A percentile compares a stretch with the other conserved stretches of the same genome.
phyloP scores from a whole-genome alignment of 2,329 filamentous ascomycete genomes.

The Lecanicillium sp. region DNA sequence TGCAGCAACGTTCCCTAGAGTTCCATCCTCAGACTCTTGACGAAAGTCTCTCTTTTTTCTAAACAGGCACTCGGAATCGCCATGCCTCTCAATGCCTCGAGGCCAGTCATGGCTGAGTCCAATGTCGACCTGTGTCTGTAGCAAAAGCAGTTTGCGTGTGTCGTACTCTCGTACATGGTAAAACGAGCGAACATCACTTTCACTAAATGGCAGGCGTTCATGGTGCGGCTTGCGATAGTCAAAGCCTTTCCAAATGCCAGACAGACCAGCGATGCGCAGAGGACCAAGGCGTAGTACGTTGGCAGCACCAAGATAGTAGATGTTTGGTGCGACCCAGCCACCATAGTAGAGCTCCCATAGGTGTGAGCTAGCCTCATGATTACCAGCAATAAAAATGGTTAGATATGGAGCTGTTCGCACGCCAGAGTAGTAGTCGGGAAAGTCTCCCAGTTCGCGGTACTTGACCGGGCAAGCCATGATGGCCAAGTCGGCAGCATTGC shows the following conservation, averaged over 20 bases:
- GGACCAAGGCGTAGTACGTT: constrained; percentile 80
- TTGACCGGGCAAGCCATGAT: constrained; percentile 86
- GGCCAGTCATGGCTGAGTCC: constrained; percentile 97
- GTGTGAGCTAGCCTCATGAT: constrained; percentile 89
- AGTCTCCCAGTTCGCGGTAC: constrained; percentile 83
- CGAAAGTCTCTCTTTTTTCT: constrained; percentile 65
- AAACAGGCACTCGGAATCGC: constrained; percentile 62
- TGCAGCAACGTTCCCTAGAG: constrained; percentile 72
- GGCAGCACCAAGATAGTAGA: constrained; percentile 92
- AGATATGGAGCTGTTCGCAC: constrained; percentile 69
- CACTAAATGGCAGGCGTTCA: constrained; percentile 78
- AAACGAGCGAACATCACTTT: constrained; percentile 67
- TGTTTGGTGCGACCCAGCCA: constrained; percentile 93
- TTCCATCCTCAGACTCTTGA: constrained; percentile 65
- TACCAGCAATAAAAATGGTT: constrained; percentile 88
- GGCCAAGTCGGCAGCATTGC: constrained; percentile 79
- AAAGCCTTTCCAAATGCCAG: constrained; percentile 89
- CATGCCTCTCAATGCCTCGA: constrained; percentile 68
- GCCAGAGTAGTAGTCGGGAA: constrained; percentile 89
- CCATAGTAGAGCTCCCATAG: constrained; percentile 92
- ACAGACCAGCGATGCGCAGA: constrained; percentile 79
- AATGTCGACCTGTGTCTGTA: constrained; percentile 83
- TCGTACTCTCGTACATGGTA: constrained; percentile 90
- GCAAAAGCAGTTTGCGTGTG: constrained; percentile 75
- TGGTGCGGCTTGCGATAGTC: constrained; percentile 78